Evolutionary conservation across 179 eudicot genomes (phyloP).

Genomic region (Beta corolliflora): DNA sequence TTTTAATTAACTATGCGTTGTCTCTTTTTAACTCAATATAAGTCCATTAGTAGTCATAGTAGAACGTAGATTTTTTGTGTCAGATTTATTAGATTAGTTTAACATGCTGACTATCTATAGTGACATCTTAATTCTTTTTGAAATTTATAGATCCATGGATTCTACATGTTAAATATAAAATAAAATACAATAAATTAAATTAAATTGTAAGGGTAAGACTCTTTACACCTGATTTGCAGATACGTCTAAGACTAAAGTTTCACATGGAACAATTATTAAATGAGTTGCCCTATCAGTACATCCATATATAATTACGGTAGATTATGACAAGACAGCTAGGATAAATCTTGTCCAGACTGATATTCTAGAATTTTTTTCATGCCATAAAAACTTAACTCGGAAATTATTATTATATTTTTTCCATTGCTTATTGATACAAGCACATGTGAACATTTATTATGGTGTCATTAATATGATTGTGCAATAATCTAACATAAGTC

Average conservation of each 20-base stretch:
- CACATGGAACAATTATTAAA: neutral
- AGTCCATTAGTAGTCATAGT: neutral
- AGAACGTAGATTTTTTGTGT: neutral
- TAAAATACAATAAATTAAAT: neutral
- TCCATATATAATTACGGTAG: neutral
- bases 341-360: neutral
- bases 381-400: no score
- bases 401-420: neutral
- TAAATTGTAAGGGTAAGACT: neutral
- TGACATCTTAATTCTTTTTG: neutral
- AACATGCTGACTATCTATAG: neutral
- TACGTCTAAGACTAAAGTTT: neutral
- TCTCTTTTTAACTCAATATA: neutral
- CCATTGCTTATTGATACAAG: neutral
- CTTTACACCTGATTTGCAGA: neutral
- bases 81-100: neutral
- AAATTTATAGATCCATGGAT: neutral
- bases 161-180: neutral
- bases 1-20: neutral
- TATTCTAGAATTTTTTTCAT: no score
- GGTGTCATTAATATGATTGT: conserved; percentile 6
- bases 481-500: conserved; percentile 1
- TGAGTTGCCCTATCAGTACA: neutral
- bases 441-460: conserved; percentile 4
- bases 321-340: conserved; percentile 2